Conservation (phyloP, 1,284 basidiomycete species). For the Gomphus bonarii region DNA sequence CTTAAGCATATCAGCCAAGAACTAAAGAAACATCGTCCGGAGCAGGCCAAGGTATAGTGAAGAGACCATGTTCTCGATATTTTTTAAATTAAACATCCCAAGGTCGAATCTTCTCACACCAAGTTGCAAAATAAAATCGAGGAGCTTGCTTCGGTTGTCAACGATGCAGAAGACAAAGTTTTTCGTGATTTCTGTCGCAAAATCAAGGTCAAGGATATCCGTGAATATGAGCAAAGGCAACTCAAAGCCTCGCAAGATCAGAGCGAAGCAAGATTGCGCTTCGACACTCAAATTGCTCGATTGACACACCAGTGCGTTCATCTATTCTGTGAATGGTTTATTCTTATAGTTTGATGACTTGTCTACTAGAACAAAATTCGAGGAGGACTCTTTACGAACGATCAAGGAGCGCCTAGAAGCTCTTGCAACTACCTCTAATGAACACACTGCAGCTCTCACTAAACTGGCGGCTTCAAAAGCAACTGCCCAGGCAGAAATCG, state of each 20-base stretch:
- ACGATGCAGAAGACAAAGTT: conserved; percentile 73
- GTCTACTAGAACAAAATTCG: conserved; percentile 58
- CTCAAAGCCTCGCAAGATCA: conserved; percentile 82
- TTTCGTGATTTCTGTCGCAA: conserved; percentile 75
- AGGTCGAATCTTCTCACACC: conserved; percentile 47
- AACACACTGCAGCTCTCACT: conserved; percentile 47
- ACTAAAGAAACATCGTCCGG: conserved; percentile 54
- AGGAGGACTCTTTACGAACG: conserved; percentile 58
- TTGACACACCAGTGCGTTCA: conserved; percentile 74
- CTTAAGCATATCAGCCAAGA: conserved; percentile 67
- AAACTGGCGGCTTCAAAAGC: conserved; percentile 50
- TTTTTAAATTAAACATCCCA: background rate
- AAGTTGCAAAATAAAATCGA: conserved; percentile 46
- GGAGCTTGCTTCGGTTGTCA: conserved; percentile 48
- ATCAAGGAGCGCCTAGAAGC: conserved; percentile 54
- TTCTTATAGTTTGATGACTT: background rate
- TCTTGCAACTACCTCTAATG: conserved; percentile 42
- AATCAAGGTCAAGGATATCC: conserved; percentile 77
- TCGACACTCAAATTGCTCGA: conserved; percentile 81
- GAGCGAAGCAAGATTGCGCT: conserved; percentile 75
- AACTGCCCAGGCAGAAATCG: conserved; percentile 54
- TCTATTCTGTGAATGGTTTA: background rate
- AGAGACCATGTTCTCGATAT: background rate
- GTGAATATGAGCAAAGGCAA: conserved; percentile 93
- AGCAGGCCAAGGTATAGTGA: conserved; percentile 48